A percentile compares a stretch with the other conserved stretches of the same genome.
Evolutionary conservation across 2,329 filamentous ascomycete species (phyloP).

Genomic region (Verticillium tricorpus): DNA sequence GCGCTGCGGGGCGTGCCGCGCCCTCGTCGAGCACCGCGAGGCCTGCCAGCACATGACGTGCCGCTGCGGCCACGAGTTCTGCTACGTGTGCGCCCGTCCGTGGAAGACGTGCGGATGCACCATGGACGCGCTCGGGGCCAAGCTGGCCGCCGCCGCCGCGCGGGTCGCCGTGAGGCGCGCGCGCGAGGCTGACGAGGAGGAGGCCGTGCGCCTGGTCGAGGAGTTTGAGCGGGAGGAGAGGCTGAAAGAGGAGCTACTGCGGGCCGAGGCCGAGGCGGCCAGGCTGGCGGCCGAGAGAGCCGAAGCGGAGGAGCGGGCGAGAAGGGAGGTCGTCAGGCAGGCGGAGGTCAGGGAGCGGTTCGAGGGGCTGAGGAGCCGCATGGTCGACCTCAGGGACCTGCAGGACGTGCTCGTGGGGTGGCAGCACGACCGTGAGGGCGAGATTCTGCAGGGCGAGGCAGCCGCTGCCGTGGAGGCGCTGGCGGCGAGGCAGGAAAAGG

Average conservation of each 20-base stretch:
- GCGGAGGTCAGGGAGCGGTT: slow-evolving; percentile 34
- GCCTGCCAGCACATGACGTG: slow-evolving; percentile 89
- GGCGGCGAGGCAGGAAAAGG: slow-evolving; percentile 24
- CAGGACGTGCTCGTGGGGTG: slow-evolving; percentile 34
- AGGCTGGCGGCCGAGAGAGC: slow-evolving; percentile 19
- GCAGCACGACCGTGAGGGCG: slow-evolving; percentile 31
- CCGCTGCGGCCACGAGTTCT: slow-evolving; percentile 76
- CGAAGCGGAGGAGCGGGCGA: slow-evolving; percentile 31
- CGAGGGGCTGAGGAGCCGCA: slow-evolving; percentile 24
- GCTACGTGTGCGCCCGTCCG: slow-evolving; percentile 69
- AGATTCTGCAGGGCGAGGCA: slow-evolving; percentile 18
- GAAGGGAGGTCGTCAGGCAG: slow-evolving; percentile 35
- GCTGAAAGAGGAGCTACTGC: slow-evolving; percentile 32
- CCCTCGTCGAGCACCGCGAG: slow-evolving; percentile 70
- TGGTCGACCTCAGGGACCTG: slow-evolving; percentile 35
- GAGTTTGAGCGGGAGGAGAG: slow-evolving; percentile 44
- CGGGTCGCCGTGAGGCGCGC: slow-evolving; percentile 28
- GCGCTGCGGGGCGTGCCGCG: slow-evolving; percentile 63
- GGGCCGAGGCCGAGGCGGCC: slow-evolving; percentile 29
- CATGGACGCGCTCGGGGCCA: slow-evolving; percentile 34
- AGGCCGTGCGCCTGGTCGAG: slow-evolving; percentile 36
- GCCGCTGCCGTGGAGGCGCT: slow-evolving; percentile 23
- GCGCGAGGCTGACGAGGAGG: slow-evolving; percentile 28
- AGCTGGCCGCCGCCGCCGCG: slow-evolving; percentile 32
- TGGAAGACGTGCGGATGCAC: slow-evolving; percentile 73